Conservation (phyloP, 2,329 filamentous ascomycete genomes). For the Penicillium hordei region DNA sequence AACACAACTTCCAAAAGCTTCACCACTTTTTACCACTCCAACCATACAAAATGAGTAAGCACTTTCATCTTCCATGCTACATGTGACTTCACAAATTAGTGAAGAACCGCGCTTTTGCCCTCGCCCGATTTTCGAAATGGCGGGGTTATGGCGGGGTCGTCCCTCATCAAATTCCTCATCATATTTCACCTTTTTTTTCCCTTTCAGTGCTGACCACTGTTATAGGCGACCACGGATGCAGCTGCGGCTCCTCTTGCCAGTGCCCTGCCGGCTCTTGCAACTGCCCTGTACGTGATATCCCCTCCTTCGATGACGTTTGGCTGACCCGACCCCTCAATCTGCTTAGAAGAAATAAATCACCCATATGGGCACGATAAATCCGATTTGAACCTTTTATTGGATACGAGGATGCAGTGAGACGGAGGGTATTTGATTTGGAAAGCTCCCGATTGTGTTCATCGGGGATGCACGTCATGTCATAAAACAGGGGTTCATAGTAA, state of each 20-base stretch:
- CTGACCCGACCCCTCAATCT: background rate
- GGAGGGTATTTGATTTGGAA: conserved; percentile 1
- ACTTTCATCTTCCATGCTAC: background rate
- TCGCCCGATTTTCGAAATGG: conserved; percentile 10
- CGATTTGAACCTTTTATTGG: background rate
- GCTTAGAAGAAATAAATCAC: conserved; percentile 24
- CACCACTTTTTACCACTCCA: conserved; percentile 6
- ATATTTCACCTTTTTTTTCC: background rate
- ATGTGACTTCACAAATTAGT: background rate
- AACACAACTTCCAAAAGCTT: conserved; percentile 3
- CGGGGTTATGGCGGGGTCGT: conserved; percentile 25
- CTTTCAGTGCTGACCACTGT: conserved; percentile 13
- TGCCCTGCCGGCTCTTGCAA: conserved; percentile 44
- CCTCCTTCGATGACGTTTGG: conserved; percentile 7
- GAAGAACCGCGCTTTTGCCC: background rate
- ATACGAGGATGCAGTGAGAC: background rate
- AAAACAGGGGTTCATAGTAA: conserved; percentile 8
- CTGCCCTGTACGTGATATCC: conserved; percentile 38
- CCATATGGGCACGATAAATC: background rate
- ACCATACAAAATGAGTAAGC: conserved; percentile 29
- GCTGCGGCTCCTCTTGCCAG: conserved; percentile 43
- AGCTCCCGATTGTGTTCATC: background rate
- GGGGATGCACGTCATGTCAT: conserved; percentile 6
- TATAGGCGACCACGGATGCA: conserved; percentile 40
- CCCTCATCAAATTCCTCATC: conserved; percentile 5